Percentiles rank a stretch among this genome's conserved stretches.
Evolutionary conservation across 75 land plant genomes (phyloP).

Genomic region (Picea glauca): DNA sequence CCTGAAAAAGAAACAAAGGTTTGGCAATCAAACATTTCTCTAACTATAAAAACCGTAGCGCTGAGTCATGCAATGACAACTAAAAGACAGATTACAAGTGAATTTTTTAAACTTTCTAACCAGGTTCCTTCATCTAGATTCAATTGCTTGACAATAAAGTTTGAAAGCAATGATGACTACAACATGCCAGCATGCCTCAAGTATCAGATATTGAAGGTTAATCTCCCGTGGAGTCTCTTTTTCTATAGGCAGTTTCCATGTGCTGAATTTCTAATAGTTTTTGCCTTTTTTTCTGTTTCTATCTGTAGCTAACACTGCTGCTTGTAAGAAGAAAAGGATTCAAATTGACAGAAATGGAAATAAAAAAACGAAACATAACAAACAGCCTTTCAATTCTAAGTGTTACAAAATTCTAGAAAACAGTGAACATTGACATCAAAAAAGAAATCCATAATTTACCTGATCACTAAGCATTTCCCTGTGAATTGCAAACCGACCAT

Average conservation of each 20-base stretch:
- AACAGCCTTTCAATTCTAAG: neutral
- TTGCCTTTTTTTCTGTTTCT: neutral
- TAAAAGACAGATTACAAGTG: neutral
- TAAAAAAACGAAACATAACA: neutral
- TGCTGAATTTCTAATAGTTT: neutral
- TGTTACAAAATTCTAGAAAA: neutral
- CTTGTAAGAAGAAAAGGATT: neutral
- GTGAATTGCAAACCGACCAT: constrained; percentile 88
- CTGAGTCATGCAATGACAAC: neutral
- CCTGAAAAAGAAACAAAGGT: constrained; percentile 38
- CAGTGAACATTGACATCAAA: neutral
- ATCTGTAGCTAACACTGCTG: neutral
- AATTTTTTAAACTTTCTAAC: neutral
- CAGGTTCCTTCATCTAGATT: neutral
- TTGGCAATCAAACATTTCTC: neutral
- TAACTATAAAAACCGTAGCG: neutral
- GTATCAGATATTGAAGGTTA: neutral
- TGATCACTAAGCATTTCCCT: constrained; percentile 96
- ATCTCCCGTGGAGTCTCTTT: neutral
- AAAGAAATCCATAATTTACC: constrained; percentile 29
- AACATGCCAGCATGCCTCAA: neutral
- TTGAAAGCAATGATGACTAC: neutral
- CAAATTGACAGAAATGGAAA: neutral
- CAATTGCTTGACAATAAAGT: neutral
- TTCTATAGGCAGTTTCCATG: neutral